Conservation (phyloP, 371 early-diverging fungal species). For the Blakeslea trispora region DNA sequence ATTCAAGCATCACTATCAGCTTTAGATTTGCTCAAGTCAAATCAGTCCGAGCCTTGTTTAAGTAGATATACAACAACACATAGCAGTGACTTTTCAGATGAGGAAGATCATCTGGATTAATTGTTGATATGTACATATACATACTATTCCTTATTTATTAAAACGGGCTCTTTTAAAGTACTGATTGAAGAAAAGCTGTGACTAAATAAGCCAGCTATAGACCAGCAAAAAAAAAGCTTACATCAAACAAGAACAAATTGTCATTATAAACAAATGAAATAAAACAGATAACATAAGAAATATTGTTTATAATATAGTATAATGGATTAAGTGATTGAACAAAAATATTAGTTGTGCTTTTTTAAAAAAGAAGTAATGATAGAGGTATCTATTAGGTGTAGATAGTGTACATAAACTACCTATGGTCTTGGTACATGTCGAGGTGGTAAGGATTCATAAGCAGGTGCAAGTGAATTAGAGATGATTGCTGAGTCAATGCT, state of each 20-base stretch:
- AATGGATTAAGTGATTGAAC: too few species aligned
- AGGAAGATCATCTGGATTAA: not conserved
- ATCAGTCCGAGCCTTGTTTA: not conserved
- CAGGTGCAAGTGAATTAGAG: conserved; percentile 39
- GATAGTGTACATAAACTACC: not conserved
- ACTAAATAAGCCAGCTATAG: too few species aligned
- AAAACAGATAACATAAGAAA: too few species aligned
- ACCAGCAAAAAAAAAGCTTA: too few species aligned
- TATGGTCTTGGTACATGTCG: not conserved
- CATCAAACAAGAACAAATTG: too few species aligned
- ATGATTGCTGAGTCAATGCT: conserved; percentile 27
- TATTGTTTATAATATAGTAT: too few species aligned
- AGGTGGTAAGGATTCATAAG: conserved; percentile 27
- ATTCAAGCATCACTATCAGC: not conserved
- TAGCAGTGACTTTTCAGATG: not conserved
- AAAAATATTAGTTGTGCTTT: too few species aligned
- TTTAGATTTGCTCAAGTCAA: not conserved
- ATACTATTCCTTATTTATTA: not conserved
- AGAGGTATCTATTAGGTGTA: too few species aligned
- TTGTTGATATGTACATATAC: too few species aligned
- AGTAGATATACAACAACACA: not conserved
- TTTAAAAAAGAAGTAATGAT: too few species aligned
- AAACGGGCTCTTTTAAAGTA: not conserved
- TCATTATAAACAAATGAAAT: too few species aligned
- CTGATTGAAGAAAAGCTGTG: too few species aligned